These are phyloP conservation scores for Scutellaria barbata DNA, from an alignment of 257 asterid genomes.

Conservation along the genomic window DNA sequence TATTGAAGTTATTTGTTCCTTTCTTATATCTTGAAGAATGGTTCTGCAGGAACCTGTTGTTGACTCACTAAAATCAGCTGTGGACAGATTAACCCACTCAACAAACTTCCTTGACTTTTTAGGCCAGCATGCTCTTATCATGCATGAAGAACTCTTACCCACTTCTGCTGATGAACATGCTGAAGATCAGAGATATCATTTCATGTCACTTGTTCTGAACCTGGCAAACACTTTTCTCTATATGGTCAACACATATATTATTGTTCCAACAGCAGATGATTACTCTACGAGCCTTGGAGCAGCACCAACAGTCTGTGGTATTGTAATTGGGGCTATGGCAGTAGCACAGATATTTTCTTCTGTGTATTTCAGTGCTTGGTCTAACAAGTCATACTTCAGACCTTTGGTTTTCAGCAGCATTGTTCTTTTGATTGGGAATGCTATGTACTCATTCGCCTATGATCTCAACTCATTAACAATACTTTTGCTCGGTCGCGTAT, in stretches of 20 bases:
- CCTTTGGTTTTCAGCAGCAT: constrained; percentile 95
- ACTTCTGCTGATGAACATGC: constrained; percentile 60
- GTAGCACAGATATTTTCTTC: constrained; percentile 97
- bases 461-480: constrained; percentile 71
- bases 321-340: constrained; percentile 97
- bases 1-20: constrained; percentile 21
- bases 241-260: constrained; percentile 96
- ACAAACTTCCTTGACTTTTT: constrained; percentile 87
- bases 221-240: constrained; percentile 94
- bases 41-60: constrained; percentile 84
- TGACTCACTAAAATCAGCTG: constrained; percentile 79
- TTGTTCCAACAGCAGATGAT: constrained; percentile 99
- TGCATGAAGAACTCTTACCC: constrained; percentile 94
- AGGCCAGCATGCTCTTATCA: constrained; percentile 98
- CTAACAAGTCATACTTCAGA: constrained; percentile 86
- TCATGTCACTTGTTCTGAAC: constrained; percentile 88
- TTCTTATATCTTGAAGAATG: constrained; percentile 33
- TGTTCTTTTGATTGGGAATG: constrained; percentile 72
- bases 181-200: constrained; percentile 85
- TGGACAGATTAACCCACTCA: constrained; percentile 81
- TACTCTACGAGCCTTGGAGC: constrained; percentile 98
- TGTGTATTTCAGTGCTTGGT: constrained; percentile 99
- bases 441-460: constrained; percentile 88
- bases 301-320: constrained; percentile 97
- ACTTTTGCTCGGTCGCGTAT: constrained; percentile 83